Evolutionary conservation across 371 early-diverging fungal species (phyloP).

Genomic region (Choanephora cucurbitarum): DNA sequence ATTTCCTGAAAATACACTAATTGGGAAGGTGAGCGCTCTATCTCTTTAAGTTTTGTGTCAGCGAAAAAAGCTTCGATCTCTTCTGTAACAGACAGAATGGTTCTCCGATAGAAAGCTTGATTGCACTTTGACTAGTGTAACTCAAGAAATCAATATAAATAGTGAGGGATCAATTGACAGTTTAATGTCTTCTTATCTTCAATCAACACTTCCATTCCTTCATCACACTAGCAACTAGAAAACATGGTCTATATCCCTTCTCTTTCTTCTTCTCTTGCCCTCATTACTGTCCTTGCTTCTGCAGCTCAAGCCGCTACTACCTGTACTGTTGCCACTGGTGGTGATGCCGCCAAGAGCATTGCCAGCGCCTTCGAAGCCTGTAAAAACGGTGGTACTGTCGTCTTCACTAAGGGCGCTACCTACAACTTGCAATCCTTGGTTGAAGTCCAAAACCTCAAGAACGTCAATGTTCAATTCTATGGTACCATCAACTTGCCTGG

Average conservation of each 20-base stretch:
- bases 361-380: slow-evolving; percentile 29
- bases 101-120: too few relatives aligned
- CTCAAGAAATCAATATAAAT: too few relatives aligned
- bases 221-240: too few relatives aligned
- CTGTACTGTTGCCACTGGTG: slow-evolving; percentile 19
- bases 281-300: slow-evolving; percentile 1
- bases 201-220: too few relatives aligned
- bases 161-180: too few relatives aligned
- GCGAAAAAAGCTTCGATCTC: too few relatives aligned
- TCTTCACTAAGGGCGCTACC: slow-evolving; percentile 28
- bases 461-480: slow-evolving; percentile 32
- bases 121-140: too few relatives aligned
- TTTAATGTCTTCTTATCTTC: too few relatives aligned
- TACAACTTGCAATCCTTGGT: slow-evolving; percentile 31
- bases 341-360: slow-evolving; percentile 32
- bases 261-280: not conserved
- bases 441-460: slow-evolving; percentile 19
- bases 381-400: slow-evolving; percentile 36
- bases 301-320: slow-evolving; percentile 19
- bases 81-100: too few relatives aligned
- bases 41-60: too few relatives aligned
- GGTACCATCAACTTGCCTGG: slow-evolving; percentile 30
- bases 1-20: too few relatives aligned
- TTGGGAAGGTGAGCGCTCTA: too few relatives aligned
- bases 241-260: not conserved